Evolutionary conservation across 495 filamentous ascomycete genomes (phyloP), one percentile per base, ranked within the genome.

Genomic region (Darksidea phi): DNA sequence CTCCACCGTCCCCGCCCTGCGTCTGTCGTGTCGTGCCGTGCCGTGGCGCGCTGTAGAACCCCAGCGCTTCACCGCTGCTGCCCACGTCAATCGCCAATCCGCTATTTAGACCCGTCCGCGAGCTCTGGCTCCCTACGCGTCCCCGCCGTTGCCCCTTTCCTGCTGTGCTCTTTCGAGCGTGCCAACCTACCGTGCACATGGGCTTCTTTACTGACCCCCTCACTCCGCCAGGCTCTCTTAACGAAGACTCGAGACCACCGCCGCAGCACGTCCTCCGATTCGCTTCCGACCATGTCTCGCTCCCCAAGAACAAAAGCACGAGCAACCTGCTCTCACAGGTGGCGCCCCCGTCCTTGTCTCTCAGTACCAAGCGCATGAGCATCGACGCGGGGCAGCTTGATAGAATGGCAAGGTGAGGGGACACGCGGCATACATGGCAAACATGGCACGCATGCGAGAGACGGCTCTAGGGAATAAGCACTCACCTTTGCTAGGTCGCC

Each of bases 401-500:
- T 52, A 50, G 58, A 8, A 54, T 69, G 46, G 54, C 63, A 36
- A 59, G 65, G 59, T 67, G 21, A 43, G 62, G 41, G 2, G 20
- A 25, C 21, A 32, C 13, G 38, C n/a, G n/a, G n/a, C n/a, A n/a
- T n/a, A n/a, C n/a, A n/a, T n/a, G n/a, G n/a, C n/a, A n/a, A n/a
- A n/a, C n/a, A n/a, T n/a, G 11, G 34, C 21, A 47, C 37, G 38
- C 2, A 41, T 21, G 23, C 34, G 18, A 45, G 42, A 12, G 13
- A 15, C 41, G 18, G 32, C 11, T 42, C 11, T 23, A 2, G 37
- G 1, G 13, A 24, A 37, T 37, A 52, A 24, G 8, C 24, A 54
- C 23, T 41, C 42, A 18, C 23, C 8, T 25, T 17, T 20, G 17
- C 6, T 25, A 84, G 81, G 70, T 84, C 83, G 34, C 79, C 82